Evolutionary conservation across 1,284 basidiomycete genomes (phyloP), one percentile per base, ranked within the genome.

Genomic region (Rhizopogon parksii): DNA sequence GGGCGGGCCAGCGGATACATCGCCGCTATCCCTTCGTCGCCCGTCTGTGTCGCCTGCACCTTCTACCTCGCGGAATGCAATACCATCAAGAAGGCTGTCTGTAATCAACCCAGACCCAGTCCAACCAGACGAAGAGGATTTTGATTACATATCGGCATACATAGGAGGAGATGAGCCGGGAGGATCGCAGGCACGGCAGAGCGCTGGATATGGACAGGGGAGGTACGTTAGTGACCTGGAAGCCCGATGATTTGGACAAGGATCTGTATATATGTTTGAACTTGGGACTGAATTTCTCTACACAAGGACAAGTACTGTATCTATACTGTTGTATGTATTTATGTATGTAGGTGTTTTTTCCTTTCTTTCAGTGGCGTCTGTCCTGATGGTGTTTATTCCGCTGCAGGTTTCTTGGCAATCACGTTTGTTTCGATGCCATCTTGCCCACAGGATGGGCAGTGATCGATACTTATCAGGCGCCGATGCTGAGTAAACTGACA

Each of bases 81-180:
- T 56, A 14, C 62, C 57, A 36, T 59, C 48, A 40, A 39, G 59
- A 46, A 58, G 56, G 49, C 47, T 63, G 55, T 63, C 60, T 43
- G 59, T 56, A 2, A 61, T 58, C 40, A 64, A 68, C 24, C 65
- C 66, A n/a, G 66, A 67, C 42, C 58, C 58, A 5, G 54, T 48
- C 11, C 21, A 25, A 21, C 48, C 46, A 14, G 73, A 71, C 0
- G 78, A 78, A 5, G 78, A 78, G 0, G 66, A 73, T 2, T 81
- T 75, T 58, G 82, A 83, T 60, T 81, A 83, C 57, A 69, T 80
- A 43, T 71, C 71, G 42, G 79, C 76, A 15, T 83, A 85, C 65
- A 66, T 71, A 45, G 67, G 72, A 42, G 51, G 54, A 7, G 43
- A 47, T 24, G 45, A 17, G 35, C 57, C 57, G 45, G 50, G 21